Evolutionary conservation across 495 filamentous ascomycete genomes (phyloP).

Genomic region (Xylaria telfairii): DNA sequence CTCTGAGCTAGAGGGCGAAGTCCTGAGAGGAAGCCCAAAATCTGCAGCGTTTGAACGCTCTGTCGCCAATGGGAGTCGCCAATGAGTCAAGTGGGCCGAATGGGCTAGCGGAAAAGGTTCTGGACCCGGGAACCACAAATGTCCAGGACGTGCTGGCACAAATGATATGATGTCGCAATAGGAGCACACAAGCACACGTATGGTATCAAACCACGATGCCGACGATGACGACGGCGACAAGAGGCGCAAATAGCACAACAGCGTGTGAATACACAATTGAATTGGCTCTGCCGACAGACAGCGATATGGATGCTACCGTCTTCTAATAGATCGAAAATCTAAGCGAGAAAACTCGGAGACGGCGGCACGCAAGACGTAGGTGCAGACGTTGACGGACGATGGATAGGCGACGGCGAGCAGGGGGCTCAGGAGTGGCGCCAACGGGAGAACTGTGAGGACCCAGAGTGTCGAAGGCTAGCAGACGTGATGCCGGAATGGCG

Average conservation of each 20-base stretch:
- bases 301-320: background rate
- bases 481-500: background rate
- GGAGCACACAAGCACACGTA: constrained; percentile 21
- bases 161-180: constrained; percentile 6
- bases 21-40: background rate
- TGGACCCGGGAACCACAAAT: constrained; percentile 11
- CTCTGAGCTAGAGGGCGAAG: constrained; percentile 8
- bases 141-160: background rate
- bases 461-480: background rate
- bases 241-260: background rate
- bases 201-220: background rate
- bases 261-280: background rate
- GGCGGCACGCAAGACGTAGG: background rate
- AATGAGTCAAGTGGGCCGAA: constrained; percentile 6
- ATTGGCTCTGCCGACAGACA: background rate
- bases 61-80: constrained; percentile 11
- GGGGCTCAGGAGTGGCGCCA: background rate
- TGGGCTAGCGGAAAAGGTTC: constrained; percentile 7
- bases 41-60: constrained; percentile 9
- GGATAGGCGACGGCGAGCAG: background rate
- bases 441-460: background rate
- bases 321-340: background rate
- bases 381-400: background rate
- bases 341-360: background rate
- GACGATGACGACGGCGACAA: background rate